Evolutionary conservation across 2,329 filamentous ascomycete species (phyloP), one percentile per base, ranked within the genome.

Genomic region (Bertia moriformis): DNA sequence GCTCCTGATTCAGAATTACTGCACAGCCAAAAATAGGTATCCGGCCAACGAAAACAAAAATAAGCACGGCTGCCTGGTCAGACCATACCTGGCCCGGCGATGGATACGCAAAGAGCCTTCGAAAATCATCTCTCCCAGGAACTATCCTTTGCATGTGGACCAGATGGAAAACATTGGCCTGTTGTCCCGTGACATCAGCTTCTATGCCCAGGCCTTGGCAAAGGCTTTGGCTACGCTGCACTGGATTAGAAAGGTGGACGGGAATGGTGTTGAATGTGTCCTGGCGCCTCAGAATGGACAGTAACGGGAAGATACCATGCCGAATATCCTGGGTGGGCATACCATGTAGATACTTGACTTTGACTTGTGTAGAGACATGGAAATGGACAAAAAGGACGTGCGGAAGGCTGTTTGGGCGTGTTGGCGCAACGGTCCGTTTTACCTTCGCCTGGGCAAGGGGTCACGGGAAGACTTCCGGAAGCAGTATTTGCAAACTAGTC

Each of bases 281-380:
- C 24, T 29, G 10, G 24, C 24, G 10, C 24, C 24, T 29, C 24
- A 10, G 10, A n/a, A 29, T n/a, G 24, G 24, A 29, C n/a, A 29
- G 24, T 29, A n/a, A 29, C n/a, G 24, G 24, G 24, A n/a, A 29
- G 24, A 29, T 10, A 29, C 10, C 10, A 10, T 10, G 24, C 10
- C 10, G 24, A 29, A 29, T 29, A n/a, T 29, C 10, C 24, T 29
- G 24, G 24, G 24, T n/a, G 24, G n/a, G 24, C 24, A 29, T 29
- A n/a, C 24, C 10, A 10, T 29, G 24, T 29, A n/a, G 24, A 29
- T 29, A n/a, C 24, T 29, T 29, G 24, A 29, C n/a, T 29, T 29
- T 29, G 24, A 29, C n/a, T n/a, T 29, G 24, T 29, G 24, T 29
- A 29, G 24, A n/a, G 24, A 29, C n/a, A 29, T 29, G 24, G 24